Evolutionary conservation across 2,329 filamentous ascomycete species (phyloP).

Genomic region (Gyromitra esculenta): DNA sequence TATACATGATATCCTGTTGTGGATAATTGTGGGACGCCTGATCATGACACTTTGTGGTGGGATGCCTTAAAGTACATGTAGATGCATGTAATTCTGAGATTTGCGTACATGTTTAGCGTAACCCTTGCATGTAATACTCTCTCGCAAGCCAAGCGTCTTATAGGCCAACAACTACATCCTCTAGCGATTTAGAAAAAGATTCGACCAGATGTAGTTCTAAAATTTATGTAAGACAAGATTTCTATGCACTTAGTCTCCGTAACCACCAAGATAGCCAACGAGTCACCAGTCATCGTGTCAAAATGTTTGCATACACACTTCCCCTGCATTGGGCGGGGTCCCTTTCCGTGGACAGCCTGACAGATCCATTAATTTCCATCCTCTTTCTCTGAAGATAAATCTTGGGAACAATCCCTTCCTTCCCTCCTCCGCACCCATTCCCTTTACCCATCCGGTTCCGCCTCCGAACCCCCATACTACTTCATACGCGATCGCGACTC

Average conservation of each 20-base stretch:
- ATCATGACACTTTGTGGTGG: conserved; percentile 3
- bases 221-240: conserved; percentile 17
- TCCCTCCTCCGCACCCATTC: conserved; percentile 4
- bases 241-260: background rate
- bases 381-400: conserved; percentile 26
- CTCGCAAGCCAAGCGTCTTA: background rate
- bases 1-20: too few relatives aligned
- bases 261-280: background rate
- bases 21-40: conserved; percentile 31
- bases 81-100: conserved; percentile 10
- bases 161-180: conserved; percentile 19
- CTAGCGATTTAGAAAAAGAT: conserved; percentile 4
- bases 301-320: background rate
- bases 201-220: background rate
- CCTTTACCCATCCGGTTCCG: conserved; percentile 1
- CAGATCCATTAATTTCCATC: conserved; percentile 15
- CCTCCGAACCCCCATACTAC: background rate
- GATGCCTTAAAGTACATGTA: conserved; percentile 29
- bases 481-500: conserved; percentile 2
- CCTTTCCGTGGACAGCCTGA: conserved; percentile 8
- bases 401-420: background rate
- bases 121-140: background rate
- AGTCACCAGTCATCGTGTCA: background rate
- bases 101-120: background rate
- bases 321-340: background rate